Base-by-base conservation (phyloP, 352 stramenopile species). In the Phytophthora pluvialis region DNA sequence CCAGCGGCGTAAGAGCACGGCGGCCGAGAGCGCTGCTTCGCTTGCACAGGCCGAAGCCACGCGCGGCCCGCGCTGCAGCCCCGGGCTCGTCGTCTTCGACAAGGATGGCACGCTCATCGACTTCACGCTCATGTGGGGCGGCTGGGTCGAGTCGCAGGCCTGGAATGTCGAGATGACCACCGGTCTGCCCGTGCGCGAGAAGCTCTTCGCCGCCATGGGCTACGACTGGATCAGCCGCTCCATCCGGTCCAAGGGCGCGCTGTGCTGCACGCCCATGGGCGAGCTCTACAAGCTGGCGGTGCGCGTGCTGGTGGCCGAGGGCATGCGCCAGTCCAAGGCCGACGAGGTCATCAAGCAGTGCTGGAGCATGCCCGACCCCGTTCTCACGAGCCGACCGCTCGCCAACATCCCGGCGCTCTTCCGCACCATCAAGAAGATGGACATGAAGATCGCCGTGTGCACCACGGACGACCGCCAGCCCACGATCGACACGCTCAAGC, bases 91-190 rank as follows among this genome's bases (percentile, higher is more conserved):
- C 42, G 78, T 96, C 40, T 96, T 96, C 40, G 87, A 96, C 72
- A 96, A 96, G 73, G 88, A 96, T 59, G 88, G 88, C 62, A 96
- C 88, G 57, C 84, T 96, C 49, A 95, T 96, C 59, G 88, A 96
- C 67, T 96, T 96, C 58, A 94, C 92, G 56, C 78, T 91, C 73
- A 96, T 95, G 88, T 96, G 88, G 88, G 86, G 85, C 53, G 82
- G 83, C 42, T 96, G 86, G 86, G 81, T 94, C 56, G 86, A 95
- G 65, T 91, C 81, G 4, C 86, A 95, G 49, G 88, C 86, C 6
- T 94, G 83, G 83, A 80, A 84, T 46, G 81, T 96, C 18, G 88
- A 96, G 67, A 95, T 94, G 86, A 94, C 82, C 21, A 93, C 83
- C 11, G 58, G 59, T 15, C 57, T 93, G 26, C 85, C 85, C 4